Evolutionary conservation across 2,329 filamentous ascomycete genomes (phyloP).

Genomic region (Aspergillus sp.): DNA sequence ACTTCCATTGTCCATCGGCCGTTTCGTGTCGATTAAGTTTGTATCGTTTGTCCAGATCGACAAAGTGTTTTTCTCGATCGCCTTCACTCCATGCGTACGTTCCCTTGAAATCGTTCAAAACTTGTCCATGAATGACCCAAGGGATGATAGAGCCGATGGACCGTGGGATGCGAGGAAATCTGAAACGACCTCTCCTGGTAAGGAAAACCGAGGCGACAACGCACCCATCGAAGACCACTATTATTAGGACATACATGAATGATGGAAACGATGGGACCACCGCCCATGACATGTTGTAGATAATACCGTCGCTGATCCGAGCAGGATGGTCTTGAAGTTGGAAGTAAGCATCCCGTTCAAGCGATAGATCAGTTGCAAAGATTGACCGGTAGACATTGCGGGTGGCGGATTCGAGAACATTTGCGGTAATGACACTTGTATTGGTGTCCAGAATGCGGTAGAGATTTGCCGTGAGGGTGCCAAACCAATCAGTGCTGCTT

Average conservation of each 20-base stretch:
- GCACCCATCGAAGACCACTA: slow-evolving; percentile 21
- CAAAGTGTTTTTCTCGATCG: slow-evolving; percentile 16
- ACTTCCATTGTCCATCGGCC: slow-evolving; percentile 5
- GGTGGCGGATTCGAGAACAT: slow-evolving; percentile 9
- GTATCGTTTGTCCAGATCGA: slow-evolving; percentile 13
- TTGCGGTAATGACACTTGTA: not conserved
- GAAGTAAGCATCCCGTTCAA: slow-evolving; percentile 20
- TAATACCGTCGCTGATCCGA: not conserved
- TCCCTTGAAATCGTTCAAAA: slow-evolving; percentile 17
- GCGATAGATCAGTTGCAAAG: slow-evolving; percentile 19
- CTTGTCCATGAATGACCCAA: slow-evolving; percentile 17
- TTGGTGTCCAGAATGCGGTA: slow-evolving; percentile 12
- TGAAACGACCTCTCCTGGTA: slow-evolving; percentile 15
- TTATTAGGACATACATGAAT: slow-evolving; percentile 21
- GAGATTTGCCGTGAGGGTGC: slow-evolving; percentile 13
- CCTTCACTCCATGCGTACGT: slow-evolving; percentile 13
- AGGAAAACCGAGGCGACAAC: slow-evolving; percentile 22
- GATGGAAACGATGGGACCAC: slow-evolving; percentile 18
- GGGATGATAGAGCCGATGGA: slow-evolving; percentile 23
- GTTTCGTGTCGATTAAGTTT: not conserved
- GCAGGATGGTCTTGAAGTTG: not conserved
- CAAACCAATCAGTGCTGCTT: slow-evolving; percentile 13
- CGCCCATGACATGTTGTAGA: slow-evolving; percentile 14
- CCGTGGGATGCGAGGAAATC: slow-evolving; percentile 19
- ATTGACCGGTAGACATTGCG: slow-evolving; percentile 18